phyloP scores from a whole-genome alignment of 2,329 filamentous ascomycete species.

The Exophiala aquamarina region DNA sequence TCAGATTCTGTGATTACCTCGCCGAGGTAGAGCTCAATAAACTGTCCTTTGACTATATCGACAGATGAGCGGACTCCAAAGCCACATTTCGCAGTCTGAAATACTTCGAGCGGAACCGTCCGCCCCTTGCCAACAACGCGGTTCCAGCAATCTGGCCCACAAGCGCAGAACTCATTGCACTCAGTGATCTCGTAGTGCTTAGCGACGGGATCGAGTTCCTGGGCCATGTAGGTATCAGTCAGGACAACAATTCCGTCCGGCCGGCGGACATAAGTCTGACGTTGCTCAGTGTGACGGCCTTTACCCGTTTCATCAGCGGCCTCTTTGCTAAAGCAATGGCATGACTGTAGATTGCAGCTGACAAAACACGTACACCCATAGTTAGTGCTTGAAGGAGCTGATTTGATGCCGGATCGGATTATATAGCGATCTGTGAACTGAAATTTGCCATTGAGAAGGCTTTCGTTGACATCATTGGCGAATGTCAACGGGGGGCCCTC shows the following conservation, averaged over 20 bases:
- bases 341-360: conserved; percentile 14
- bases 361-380: conserved; percentile 18
- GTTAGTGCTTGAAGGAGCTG: conserved; percentile 14
- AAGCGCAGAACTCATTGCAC: conserved; percentile 41
- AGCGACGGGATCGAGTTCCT: conserved; percentile 6
- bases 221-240: conserved; percentile 20
- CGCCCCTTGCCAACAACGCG: conserved; percentile 42
- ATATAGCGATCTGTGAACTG: conserved; percentile 27
- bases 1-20: conserved; percentile 42
- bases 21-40: conserved; percentile 47
- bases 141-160: conserved; percentile 40
- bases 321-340: conserved; percentile 19
- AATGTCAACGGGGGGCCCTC: conserved; percentile 23
- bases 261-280: conserved; percentile 15
- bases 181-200: conserved; percentile 37
- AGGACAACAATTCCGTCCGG: conserved; percentile 24
- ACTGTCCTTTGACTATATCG: conserved; percentile 42
- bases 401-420: conserved; percentile 17
- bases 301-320: conserved; percentile 11
- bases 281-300: conserved; percentile 2
- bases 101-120: conserved; percentile 42
- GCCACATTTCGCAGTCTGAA: conserved; percentile 41
- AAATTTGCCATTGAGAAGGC: conserved; percentile 27
- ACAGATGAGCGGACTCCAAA: conserved; percentile 43
- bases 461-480: conserved; percentile 23